Conservation (phyloP, 331 rosid genomes). For the Quercus lobata region DNA sequence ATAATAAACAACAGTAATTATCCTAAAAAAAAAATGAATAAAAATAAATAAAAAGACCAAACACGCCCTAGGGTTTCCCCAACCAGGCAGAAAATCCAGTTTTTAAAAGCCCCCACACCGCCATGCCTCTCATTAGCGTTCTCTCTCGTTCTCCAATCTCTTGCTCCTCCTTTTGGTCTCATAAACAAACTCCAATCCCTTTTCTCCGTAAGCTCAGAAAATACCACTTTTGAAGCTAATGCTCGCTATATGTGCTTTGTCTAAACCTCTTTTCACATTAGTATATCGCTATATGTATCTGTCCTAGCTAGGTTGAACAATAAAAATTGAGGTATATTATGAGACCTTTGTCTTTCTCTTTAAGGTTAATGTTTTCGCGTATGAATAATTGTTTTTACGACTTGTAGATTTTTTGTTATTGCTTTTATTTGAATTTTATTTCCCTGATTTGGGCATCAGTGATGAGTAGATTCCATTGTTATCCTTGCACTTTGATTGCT, state of each 20-base stretch:
- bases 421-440: not conserved
- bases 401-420: not conserved
- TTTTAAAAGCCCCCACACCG: not conserved
- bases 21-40: too few species aligned
- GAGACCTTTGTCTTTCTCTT: not conserved
- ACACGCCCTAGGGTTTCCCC: not conserved
- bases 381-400: not conserved
- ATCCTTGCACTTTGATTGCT: conserved; percentile 83
- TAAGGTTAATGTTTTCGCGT: not conserved
- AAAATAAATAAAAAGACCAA: not conserved
- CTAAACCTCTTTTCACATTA: not conserved
- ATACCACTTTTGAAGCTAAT: not conserved
- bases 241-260: not conserved
- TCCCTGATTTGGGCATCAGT: conserved; percentile 34
- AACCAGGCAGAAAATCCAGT: not conserved
- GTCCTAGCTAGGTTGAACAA: not conserved
- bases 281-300: not conserved
- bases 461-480: conserved; percentile 52
- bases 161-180: too few species aligned
- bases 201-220: too few species aligned
- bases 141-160: too few species aligned
- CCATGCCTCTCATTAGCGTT: too few species aligned
- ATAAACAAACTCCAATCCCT: not conserved
- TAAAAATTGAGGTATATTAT: not conserved
- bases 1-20: too few species aligned